Conservation (phyloP, 2,329 filamentous ascomycete genomes). For the Epichloe sibirici region DNA sequence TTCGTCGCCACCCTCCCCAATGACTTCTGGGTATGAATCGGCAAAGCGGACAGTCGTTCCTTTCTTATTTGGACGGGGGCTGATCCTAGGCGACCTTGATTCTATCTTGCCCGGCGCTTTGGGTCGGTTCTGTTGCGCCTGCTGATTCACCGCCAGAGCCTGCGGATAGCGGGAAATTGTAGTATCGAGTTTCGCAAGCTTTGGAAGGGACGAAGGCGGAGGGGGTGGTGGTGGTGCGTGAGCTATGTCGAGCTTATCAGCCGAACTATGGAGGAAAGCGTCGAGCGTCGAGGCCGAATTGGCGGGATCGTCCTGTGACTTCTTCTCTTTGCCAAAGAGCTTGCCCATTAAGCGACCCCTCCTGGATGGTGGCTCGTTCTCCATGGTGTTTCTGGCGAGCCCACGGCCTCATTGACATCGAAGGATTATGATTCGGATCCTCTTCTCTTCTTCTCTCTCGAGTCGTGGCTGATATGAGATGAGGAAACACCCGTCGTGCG, state of each 20-base stretch:
- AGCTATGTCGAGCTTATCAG: conserved; percentile 42
- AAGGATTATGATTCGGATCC: neutral
- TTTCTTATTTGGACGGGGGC: conserved; percentile 42
- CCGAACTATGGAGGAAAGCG: conserved; percentile 44
- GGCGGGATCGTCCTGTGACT: conserved; percentile 20
- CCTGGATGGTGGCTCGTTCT: conserved; percentile 33
- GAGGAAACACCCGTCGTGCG: neutral
- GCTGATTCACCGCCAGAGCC: conserved; percentile 32
- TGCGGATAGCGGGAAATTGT: conserved; percentile 44
- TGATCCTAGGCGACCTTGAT: conserved; percentile 30
- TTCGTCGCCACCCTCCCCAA: conserved; percentile 87
- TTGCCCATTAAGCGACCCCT: conserved; percentile 51
- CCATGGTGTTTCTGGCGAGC: conserved; percentile 24
- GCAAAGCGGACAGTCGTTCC: conserved; percentile 65
- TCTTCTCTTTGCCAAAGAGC: conserved; percentile 39
- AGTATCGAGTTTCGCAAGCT: conserved; percentile 45
- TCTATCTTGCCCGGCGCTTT: conserved; percentile 26
- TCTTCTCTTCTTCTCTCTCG: neutral
- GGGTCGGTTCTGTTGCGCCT: conserved; percentile 32
- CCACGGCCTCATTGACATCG: conserved; percentile 19
- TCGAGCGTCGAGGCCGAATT: conserved; percentile 37
- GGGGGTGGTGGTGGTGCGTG: conserved; percentile 36
- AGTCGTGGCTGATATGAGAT: neutral
- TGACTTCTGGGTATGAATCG: conserved; percentile 62
- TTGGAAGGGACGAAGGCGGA: conserved; percentile 29